Evolutionary conservation across 768 basidiomycete genomes (phyloP), one percentile per base, ranked within the genome.

Genomic region (Russula ochroleuca): DNA sequence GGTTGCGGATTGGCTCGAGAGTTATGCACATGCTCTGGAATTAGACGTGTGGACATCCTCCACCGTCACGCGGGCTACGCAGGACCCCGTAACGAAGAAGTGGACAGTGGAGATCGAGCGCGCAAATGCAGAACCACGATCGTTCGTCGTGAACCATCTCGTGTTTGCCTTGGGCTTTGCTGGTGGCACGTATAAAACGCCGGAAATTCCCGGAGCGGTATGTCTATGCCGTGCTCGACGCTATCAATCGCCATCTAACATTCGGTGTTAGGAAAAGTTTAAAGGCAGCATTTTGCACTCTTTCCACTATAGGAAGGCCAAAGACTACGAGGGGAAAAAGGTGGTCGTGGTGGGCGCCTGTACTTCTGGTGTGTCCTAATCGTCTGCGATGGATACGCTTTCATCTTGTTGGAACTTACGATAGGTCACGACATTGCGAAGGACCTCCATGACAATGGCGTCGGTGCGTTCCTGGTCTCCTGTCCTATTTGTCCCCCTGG

Each of bases 1-100:
- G 80, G 72, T 88, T 15, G 87, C 85, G 0, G 81, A 84, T 63
- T 88, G 85, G 85, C 77, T 89, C 3, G 87, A 88, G 72, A 77
- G 73, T 61, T 88, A 87, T 69, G 85, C 83, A 1, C 77, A 82
- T 13, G 69, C 77, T 2, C 72, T 88, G 61, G 87, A 87, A 64
- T 74, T 88, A 58, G 83, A 86, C 67, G 79, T 85, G 6, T 87
- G 86, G 86, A 83, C 80, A n/a, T 81, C 70, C 10, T 70, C 73
- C 19, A 69, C 61, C 2, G 62, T 67, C 47, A 61, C 59, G 19
- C 55, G 43, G 14, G 61, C 68, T 19, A 49, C 41, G n/a, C 68
- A 68, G 45, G 66, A 68, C 47, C 62, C 68, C 14, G 40, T 63
- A 47, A 67, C 62, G 25, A 63, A 67, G 50, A 63, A 67, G 48